Evolutionary conservation across 129 eudicot genomes (phyloP).

Genomic region (Daucus carota): DH1_v3.0 NC_030387.2:34539501-34540000

Average conservation of each 20-base stretch:
- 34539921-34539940: neutral
- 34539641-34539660: neutral
- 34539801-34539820: neutral
- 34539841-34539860: neutral
- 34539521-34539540: neutral
- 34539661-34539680: neutral
- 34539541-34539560: constrained; percentile 37
- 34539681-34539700: neutral
- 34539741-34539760: neutral
- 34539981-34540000: neutral
- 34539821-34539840: neutral
- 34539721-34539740: neutral
- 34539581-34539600: constrained; percentile 1
- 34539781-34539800: neutral
- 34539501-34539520: constrained; percentile 8
- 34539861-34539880: neutral
- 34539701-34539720: neutral
- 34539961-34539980: neutral
- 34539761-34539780: neutral
- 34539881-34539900: neutral
- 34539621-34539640: neutral
- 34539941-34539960: neutral
- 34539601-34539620: neutral
- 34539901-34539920: neutral
- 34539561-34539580: neutral